A percentile compares a stretch with the other conserved stretches of the same genome.
These are phyloP conservation scores for Macrophomina tecta DNA, from an alignment of 2,329 filamentous ascomycete species.

Conservation along the genomic window DNA sequence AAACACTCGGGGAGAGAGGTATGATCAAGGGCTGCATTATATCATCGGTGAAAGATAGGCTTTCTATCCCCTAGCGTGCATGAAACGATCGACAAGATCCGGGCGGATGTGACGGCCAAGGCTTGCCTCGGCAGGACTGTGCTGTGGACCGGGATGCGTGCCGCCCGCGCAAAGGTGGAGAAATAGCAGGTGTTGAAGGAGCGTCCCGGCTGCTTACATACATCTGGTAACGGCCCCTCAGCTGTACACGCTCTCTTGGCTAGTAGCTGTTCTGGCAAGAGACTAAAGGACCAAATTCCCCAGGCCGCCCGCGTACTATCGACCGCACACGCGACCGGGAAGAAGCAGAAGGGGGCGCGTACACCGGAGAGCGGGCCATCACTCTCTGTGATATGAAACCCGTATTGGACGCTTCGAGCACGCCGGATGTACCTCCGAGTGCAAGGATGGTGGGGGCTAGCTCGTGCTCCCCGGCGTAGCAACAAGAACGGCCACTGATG, in stretches of 20 bases:
- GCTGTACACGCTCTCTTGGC: not conserved
- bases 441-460: not conserved
- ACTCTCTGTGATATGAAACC: not conserved
- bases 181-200: no score
- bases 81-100: conserved; percentile 18
- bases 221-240: not conserved
- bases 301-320: not conserved
- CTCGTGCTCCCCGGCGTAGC: not conserved
- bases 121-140: not conserved
- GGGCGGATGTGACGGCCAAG: not conserved
- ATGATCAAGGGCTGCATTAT: not conserved
- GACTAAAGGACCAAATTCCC: not conserved
- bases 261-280: not conserved
- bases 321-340: not conserved
- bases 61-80: not conserved
- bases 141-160: not conserved
- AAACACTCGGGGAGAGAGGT: no score
- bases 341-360: not conserved
- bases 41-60: conserved; percentile 1
- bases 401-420: not conserved
- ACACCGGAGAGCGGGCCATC: not conserved
- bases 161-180: not conserved
- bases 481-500: not conserved
- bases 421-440: not conserved
- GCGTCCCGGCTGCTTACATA: not conserved